Conservation (phyloP, 2,329 filamentous ascomycete species). For the Hypoxylon sp. region DNA sequence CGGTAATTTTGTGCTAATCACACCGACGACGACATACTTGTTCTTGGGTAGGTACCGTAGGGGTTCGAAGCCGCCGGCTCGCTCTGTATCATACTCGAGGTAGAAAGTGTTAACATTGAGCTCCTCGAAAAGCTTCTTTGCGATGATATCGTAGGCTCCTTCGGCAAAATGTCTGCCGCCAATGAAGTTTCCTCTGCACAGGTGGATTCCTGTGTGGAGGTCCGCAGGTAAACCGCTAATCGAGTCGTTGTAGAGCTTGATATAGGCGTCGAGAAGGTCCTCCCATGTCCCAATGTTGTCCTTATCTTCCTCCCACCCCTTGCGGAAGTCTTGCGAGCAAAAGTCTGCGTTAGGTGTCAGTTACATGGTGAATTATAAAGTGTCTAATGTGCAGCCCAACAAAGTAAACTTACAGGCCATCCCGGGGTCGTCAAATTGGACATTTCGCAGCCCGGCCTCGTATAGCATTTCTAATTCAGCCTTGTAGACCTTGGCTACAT, state of each 20-base stretch:
- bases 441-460: constrained; percentile 73
- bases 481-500: constrained; percentile 76
- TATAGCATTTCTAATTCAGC: constrained; percentile 74
- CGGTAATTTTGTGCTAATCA: constrained; percentile 74
- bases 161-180: constrained; percentile 76
- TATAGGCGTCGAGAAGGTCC: constrained; percentile 81
- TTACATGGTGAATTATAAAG: not conserved
- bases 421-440: constrained; percentile 78
- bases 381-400: not conserved
- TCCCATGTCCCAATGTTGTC: constrained; percentile 78
- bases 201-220: constrained; percentile 82
- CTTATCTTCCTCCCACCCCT: constrained; percentile 77
- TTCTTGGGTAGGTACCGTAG: constrained; percentile 71
- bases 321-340: constrained; percentile 79
- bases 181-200: constrained; percentile 80
- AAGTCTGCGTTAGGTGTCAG: constrained; percentile 68
- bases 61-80: constrained; percentile 76
- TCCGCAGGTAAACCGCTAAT: constrained; percentile 75
- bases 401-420: constrained; percentile 70
- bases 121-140: constrained; percentile 74
- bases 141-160: constrained; percentile 77
- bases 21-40: constrained; percentile 75
- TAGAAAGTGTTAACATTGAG: constrained; percentile 77
- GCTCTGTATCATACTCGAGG: constrained; percentile 77
- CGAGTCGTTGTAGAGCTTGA: constrained; percentile 82